phyloP scores from a whole-genome alignment of 768 basidiomycete species.

The Suillus tomentosus region DNA sequence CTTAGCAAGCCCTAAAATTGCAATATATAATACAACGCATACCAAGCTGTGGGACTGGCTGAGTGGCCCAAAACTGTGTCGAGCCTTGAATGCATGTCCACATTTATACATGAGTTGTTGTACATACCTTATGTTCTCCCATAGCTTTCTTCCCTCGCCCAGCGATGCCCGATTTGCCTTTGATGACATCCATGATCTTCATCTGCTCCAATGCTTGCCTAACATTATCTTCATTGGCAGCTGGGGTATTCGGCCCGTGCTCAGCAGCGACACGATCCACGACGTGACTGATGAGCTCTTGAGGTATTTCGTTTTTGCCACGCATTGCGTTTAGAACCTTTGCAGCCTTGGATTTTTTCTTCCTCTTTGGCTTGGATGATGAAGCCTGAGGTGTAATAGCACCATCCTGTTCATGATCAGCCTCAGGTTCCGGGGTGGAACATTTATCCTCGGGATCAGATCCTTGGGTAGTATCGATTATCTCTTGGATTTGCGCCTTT shows the following conservation, averaged over 20 bases:
- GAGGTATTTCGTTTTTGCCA: conserved; percentile 53
- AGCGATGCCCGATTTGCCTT: conserved; percentile 77
- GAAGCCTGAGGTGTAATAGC: conserved; percentile 33
- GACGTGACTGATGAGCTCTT: conserved; percentile 66
- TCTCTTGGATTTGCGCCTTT: conserved; percentile 43
- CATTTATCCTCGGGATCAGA: conserved; percentile 37
- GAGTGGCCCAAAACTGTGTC: conserved; percentile 91
- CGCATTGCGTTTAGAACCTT: conserved; percentile 52
- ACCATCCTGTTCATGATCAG: conserved; percentile 16
- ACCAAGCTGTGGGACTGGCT: conserved; percentile 94
- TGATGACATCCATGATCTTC: conserved; percentile 82
- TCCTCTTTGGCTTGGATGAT: conserved; percentile 72
- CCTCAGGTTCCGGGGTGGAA: conserved; percentile 35
- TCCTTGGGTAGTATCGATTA: conserved; percentile 40
- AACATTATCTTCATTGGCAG: conserved; percentile 66
- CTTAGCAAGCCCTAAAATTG: background rate
- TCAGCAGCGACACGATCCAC: conserved; percentile 66
- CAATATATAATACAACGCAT: conserved; percentile 15
- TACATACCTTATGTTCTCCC: conserved; percentile 83
- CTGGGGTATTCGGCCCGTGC: conserved; percentile 42
- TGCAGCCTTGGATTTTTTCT: conserved; percentile 79
- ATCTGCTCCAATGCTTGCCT: conserved; percentile 71
- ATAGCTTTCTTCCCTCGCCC: conserved; percentile 79
- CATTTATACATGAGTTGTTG: background rate
- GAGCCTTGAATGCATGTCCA: background rate